Base-by-base conservation (phyloP, 2,329 filamentous ascomycete genomes). In the Neonectria hederae region DNA sequence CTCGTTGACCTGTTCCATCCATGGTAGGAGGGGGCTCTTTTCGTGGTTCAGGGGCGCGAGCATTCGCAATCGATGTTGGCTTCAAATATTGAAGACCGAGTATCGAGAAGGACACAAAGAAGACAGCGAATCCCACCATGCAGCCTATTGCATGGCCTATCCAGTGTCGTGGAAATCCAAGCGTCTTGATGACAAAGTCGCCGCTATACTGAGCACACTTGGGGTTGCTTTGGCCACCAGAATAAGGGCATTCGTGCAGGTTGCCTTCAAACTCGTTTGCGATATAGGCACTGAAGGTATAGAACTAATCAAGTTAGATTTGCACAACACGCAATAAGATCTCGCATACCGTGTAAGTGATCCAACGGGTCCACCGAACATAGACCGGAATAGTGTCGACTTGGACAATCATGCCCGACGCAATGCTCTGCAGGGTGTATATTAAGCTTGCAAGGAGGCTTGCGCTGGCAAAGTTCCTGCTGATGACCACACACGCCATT, bases 361-460 rank as follows among this genome's bases (percentile, higher is more conserved):
- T 83, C 80, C 87, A 90, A 72, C 92, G 93, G 2, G 91, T 80
- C 91, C 91, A 94, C 59, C 90, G 83, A 22, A 92, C 86, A 72
- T 92, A 93, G 1, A 93, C 81, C 0, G 91, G 90, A 5, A 94
- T 91, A 2, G 89, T 87, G 55, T 91, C 87, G 9, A 85, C 83
- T 76, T 93, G 90, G 14, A 93, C 87, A 67, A 93, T 93, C 75
- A 89, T 93, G 2, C 91, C 91, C 65, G 90, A 92, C 0, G 88
- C 89, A 79, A 93, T 87, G 4, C 86, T 89, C 74, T 94, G 91
- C 26, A 93, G 68, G 0, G 91, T 93, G 70, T 89, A 93, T 0
- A 84, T 86, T 54, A 93, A 78, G 71, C 93, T 93, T 13, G 87
- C 90, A 51, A 92, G 87, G 21, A 94, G 74, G 69, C 87, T 90